Percentiles rank a stretch among this genome's conserved stretches.
phyloP scores from a whole-genome alignment of 176 grass and related monocot species.

The Oropetium thomaeum region DNA sequence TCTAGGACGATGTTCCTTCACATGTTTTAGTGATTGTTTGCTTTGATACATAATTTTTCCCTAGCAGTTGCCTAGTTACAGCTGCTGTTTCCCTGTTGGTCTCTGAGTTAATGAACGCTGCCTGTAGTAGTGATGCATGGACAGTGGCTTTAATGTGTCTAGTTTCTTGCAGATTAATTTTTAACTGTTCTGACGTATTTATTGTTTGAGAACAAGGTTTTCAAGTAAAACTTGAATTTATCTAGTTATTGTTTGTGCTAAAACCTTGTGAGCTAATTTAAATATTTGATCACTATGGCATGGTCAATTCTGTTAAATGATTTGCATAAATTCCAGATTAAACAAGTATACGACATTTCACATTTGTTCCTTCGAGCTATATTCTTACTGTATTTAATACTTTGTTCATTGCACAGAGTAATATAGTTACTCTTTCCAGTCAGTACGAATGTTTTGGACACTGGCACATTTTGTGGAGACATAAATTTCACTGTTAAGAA shows the following conservation, averaged over 20 bases:
- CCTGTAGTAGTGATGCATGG: not conserved
- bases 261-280: not conserved
- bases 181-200: not conserved
- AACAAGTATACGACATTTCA: no score
- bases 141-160: not conserved
- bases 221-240: not conserved
- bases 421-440: not conserved
- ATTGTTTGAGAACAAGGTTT: not conserved
- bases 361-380: not conserved
- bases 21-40: not conserved
- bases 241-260: not conserved
- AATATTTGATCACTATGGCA: not conserved
- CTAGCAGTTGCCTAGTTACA: not conserved
- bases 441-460: not conserved
- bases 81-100: not conserved
- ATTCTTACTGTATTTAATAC: not conserved
- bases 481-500: no score
- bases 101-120: not conserved
- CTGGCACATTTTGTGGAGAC: not conserved
- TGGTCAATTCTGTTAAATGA: not conserved
- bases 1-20: not conserved
- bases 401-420: not conserved
- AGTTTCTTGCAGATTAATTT: not conserved
- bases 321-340: not conserved
- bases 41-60: not conserved